phyloP scores from a whole-genome alignment of 1,284 basidiomycete species.

The Phellopilus nigrolimitatus region DNA sequence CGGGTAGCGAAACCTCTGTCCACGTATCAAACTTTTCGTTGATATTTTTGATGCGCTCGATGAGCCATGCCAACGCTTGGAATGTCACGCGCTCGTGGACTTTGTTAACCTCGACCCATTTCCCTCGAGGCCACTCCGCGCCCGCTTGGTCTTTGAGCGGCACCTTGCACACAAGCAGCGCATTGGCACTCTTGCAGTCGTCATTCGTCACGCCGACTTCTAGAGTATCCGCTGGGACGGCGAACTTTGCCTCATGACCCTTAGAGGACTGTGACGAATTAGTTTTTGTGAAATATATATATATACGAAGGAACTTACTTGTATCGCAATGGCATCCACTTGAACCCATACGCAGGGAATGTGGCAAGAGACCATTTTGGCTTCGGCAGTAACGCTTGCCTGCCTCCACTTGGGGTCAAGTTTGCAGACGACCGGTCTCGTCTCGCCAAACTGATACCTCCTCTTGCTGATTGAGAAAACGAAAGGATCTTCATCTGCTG shows the following conservation, averaged over 20 bases:
- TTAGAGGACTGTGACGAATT: slow-evolving; percentile 41
- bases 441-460: slow-evolving; percentile 76
- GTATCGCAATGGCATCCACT: slow-evolving; percentile 40
- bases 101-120: slow-evolving; percentile 80
- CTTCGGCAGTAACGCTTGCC: slow-evolving; percentile 42
- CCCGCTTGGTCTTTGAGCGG: slow-evolving; percentile 66
- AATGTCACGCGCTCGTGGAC: slow-evolving; percentile 81
- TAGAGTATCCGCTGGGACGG: slow-evolving; percentile 54
- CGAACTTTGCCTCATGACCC: slow-evolving; percentile 58
- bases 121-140: slow-evolving; percentile 69
- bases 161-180: slow-evolving; percentile 73
- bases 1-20: slow-evolving; percentile 41
- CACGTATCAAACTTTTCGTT: slow-evolving; percentile 61
- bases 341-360: slow-evolving; percentile 65
- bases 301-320: slow-evolving; percentile 38
- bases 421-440: slow-evolving; percentile 68
- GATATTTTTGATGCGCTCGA: slow-evolving; percentile 76
- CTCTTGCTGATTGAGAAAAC: slow-evolving; percentile 78
- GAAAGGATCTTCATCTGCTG: slow-evolving; percentile 67
- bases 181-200: slow-evolving; percentile 69
- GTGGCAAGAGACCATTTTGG: slow-evolving; percentile 46
- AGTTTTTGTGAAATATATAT: slow-evolving; percentile 14
- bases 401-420: slow-evolving; percentile 77
- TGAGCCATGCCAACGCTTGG: slow-evolving; percentile 78
- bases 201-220: slow-evolving; percentile 50